These are phyloP conservation scores for Saturnispora halmiae DNA, from an alignment of 805 yeast species.

Conservation along the genomic window DNA sequence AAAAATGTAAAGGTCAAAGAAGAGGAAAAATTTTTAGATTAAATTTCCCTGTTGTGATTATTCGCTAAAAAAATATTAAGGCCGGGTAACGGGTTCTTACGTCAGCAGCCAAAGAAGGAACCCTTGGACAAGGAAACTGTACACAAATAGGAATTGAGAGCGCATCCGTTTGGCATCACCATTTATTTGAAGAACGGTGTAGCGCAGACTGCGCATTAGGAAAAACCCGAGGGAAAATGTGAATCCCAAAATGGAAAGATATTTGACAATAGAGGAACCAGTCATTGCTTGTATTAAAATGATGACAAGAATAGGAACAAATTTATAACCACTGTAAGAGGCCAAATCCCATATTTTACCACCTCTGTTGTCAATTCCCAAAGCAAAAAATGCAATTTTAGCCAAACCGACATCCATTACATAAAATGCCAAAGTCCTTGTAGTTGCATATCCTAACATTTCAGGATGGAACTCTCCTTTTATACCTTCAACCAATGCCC, in stretches of 20 bases:
- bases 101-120: constrained; percentile 64
- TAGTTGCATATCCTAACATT: constrained; percentile 75
- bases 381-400: constrained; percentile 73
- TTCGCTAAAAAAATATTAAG: not conserved
- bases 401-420: constrained; percentile 66
- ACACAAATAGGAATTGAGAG: constrained; percentile 77
- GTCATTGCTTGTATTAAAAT: constrained; percentile 38
- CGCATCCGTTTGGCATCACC: constrained; percentile 65
- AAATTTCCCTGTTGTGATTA: not conserved
- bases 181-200: constrained; percentile 57
- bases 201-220: constrained; percentile 60
- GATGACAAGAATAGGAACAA: constrained; percentile 64
- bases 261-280: constrained; percentile 27
- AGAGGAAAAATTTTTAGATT: constrained; percentile 4
- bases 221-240: constrained; percentile 54
- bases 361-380: constrained; percentile 54
- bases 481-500: constrained; percentile 79
- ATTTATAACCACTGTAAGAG: constrained; percentile 90
- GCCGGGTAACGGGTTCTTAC: constrained; percentile 11
- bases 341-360: constrained; percentile 62
- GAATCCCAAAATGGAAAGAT: constrained; percentile 34
- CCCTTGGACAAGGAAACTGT: constrained; percentile 75
- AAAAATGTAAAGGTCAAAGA: not conserved
- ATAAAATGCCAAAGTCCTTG: constrained; percentile 78
- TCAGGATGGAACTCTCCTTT: constrained; percentile 90